A percentile compares a stretch with the other conserved stretches of the same genome.
phyloP scores from a whole-genome alignment of 208 protist species.

The Trypanosoma avium region DNA sequence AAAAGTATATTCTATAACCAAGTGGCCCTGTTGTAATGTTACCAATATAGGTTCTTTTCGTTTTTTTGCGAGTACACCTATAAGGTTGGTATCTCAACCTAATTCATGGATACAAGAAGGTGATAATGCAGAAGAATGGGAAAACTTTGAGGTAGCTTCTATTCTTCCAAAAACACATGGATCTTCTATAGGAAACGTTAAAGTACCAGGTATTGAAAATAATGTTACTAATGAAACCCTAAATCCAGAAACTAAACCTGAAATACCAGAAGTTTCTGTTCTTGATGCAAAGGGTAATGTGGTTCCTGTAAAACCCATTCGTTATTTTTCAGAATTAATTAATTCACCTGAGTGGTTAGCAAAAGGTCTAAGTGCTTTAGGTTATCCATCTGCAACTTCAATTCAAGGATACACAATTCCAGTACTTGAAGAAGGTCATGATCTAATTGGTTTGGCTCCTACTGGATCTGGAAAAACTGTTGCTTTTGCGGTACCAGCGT shows the following conservation, averaged over 20 bases:
- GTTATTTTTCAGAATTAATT: slow-evolving; percentile 54
- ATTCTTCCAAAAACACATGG: not conserved
- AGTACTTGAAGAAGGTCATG: slow-evolving; percentile 79
- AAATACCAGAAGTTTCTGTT: slow-evolving; percentile 44
- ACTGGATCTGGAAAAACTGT: slow-evolving; percentile 99
- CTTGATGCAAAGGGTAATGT: slow-evolving; percentile 40
- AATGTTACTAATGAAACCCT: not conserved
- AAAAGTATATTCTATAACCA: slow-evolving; percentile 1
- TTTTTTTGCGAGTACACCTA: slow-evolving; percentile 10
- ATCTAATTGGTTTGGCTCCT: slow-evolving; percentile 96
- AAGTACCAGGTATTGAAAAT: not conserved
- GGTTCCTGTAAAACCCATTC: slow-evolving; percentile 60
- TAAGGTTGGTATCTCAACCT: not conserved
- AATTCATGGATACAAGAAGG: not conserved
- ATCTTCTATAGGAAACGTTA: not conserved
- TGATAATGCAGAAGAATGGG: slow-evolving; percentile 9
- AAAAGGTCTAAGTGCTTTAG: slow-evolving; percentile 47
- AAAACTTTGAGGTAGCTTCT: slow-evolving; percentile 2
- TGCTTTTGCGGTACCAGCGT: slow-evolving; percentile 97
- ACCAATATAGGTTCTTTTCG: not conserved
- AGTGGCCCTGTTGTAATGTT: not conserved
- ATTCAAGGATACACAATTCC: slow-evolving; percentile 92
- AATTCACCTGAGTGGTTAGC: slow-evolving; percentile 61
- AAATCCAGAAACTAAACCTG: not conserved
- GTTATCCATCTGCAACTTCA: slow-evolving; percentile 71